Evolutionary conservation across 169 alveolate genomes (phyloP), one percentile per base, ranked within the genome.

Genomic region (Plasmodium billcollinsi): DNA sequence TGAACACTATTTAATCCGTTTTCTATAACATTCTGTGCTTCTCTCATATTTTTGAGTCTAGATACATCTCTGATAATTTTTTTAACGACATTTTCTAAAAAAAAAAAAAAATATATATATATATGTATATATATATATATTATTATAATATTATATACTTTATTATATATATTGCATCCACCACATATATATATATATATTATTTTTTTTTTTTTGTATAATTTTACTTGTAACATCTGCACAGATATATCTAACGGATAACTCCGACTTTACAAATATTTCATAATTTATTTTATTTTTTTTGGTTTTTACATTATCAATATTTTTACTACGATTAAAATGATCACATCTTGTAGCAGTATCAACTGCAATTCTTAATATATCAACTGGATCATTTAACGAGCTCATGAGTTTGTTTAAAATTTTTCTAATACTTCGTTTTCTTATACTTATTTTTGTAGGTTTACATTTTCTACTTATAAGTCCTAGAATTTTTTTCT

Each of bases 351-450:
- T 39, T 3, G 95, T 86, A n/a, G 95, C 93, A 1, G 91, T 66
- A 75, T 94, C 96, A 20, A 94, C 93, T 8, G 94, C 95, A 2
- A 94, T 56, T 50, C 94, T 73, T 15, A 94, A 56, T 8, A 92
- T 86, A 20, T 94, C 96, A 14, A 94, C 63, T 0, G 96, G 96
- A 52, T 94, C 95, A 54, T 85, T 67, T 59, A 89, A 90, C 0
- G 95, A 88, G 2, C 94, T 74, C 89, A 92, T 94, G 26, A 94
- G 74, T 6, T 80, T 26, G 56, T 92, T 88, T 70, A 94, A 50
- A 7, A 90, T 59, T 33, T 89, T 90, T 15, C 88, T 73, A 15
- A 94, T 73, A 49, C 67, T 50, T 20, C 54, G 24, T 63, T 88
- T 85, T 11, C 63, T 69, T 1, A 90, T 73, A 49, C 56, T 70